These are phyloP conservation scores for Acrasis kona DNA, from an alignment of 78 protist genomes.

Conservation along the genomic window DNA sequence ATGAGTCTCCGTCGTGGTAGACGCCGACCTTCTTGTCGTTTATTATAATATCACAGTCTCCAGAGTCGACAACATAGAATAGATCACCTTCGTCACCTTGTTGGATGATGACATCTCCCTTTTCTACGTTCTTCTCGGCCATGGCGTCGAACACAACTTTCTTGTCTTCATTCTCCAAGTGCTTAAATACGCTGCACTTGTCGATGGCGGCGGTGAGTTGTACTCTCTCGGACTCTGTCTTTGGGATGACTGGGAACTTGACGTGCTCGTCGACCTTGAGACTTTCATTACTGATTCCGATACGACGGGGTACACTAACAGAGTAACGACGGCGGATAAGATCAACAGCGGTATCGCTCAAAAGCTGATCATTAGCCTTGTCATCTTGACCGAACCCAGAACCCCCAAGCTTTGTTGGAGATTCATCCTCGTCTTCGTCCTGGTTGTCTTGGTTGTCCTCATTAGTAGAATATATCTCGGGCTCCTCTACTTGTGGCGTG, in stretches of 20 bases:
- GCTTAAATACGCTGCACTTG: not conserved
- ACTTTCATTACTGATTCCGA: not conserved
- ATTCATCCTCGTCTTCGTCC: not conserved
- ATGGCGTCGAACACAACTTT: not conserved
- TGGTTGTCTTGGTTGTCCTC: not conserved
- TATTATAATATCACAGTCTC: slow-evolving; percentile 5
- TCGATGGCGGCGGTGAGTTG: not conserved
- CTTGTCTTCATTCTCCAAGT: slow-evolving; percentile 9
- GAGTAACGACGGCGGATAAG: not conserved
- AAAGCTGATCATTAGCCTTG: not conserved
- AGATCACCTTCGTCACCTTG: slow-evolving; percentile 18
- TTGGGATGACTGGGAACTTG: not conserved
- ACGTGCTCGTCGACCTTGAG: not conserved
- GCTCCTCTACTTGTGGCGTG: not conserved
- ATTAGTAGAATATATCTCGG: not conserved
- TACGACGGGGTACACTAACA: not conserved
- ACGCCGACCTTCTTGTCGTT: not conserved
- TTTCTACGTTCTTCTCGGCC: not conserved
- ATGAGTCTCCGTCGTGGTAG: slow-evolving; percentile 11
- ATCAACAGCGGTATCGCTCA: not conserved
- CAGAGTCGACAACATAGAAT: slow-evolving; percentile 14
- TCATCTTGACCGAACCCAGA: not conserved
- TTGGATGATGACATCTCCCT: slow-evolving; percentile 11
- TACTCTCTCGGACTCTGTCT: not conserved
- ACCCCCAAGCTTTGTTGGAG: not conserved